Evolutionary conservation across 140 eudicot genomes (phyloP).

Genomic region (Cichorium intybus): DNA sequence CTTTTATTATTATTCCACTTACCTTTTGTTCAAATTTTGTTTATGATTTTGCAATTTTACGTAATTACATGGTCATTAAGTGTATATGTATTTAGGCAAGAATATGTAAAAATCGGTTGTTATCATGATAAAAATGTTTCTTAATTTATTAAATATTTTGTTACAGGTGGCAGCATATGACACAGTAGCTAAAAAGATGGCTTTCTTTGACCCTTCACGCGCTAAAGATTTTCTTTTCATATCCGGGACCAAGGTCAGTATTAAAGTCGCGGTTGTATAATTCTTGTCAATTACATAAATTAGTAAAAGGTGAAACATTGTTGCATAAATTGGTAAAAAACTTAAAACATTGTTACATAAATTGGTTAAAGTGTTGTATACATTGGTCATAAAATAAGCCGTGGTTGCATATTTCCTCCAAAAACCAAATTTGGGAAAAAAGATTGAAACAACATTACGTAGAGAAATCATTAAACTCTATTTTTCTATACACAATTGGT

Average conservation of each 20-base stretch:
- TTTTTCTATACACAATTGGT: too few relatives aligned
- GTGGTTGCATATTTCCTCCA: too few relatives aligned
- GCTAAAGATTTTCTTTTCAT: constrained; percentile 87
- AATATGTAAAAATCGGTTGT: background rate
- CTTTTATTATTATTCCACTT: background rate
- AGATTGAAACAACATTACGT: too few relatives aligned
- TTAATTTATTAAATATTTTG: background rate
- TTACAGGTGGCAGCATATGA: constrained; percentile 91
- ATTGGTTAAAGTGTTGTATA: too few relatives aligned
- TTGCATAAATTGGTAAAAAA: too few relatives aligned
- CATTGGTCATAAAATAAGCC: too few relatives aligned
- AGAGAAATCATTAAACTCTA: too few relatives aligned
- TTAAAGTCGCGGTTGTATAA: background rate
- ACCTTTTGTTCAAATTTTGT: background rate
- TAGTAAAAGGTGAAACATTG: background rate
- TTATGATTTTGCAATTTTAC: background rate
- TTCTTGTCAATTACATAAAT: background rate
- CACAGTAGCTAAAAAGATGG: constrained; percentile 69
- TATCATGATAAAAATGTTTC: background rate
- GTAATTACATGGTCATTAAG: background rate
- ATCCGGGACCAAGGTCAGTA: constrained; percentile 86
- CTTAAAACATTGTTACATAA: too few relatives aligned
- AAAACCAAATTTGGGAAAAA: too few relatives aligned
- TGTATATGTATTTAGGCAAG: background rate
- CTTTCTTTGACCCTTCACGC: constrained; percentile 90